phyloP scores from a whole-genome alignment of 345 rosid species.

The Gossypium mustelinum region DNA sequence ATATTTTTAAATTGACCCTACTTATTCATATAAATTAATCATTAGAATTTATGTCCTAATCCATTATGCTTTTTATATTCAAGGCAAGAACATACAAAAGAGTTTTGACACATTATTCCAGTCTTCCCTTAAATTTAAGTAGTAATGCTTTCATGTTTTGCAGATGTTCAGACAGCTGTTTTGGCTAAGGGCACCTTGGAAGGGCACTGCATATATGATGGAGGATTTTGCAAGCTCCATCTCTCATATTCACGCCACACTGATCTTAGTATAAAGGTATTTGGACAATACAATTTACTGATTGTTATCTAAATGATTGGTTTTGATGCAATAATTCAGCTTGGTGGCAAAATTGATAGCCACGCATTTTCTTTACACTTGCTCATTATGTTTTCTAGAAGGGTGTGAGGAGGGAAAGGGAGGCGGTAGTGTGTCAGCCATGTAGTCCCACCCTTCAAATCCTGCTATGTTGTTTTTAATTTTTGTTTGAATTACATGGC shows the following conservation, averaged over 20 bases:
- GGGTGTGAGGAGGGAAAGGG: too few relatives aligned
- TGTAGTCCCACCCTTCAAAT: neutral
- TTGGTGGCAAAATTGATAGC: neutral
- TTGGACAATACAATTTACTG: neutral
- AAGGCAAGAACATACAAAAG: neutral
- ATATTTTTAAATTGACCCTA: neutral
- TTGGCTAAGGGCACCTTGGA: constrained; percentile 94
- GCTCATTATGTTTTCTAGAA: too few relatives aligned
- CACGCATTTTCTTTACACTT: neutral
- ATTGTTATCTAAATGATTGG: neutral
- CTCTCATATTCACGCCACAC: constrained; percentile 90
- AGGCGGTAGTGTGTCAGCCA: neutral
- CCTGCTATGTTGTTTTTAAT: neutral
- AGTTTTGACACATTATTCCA: neutral
- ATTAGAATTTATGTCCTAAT: neutral
- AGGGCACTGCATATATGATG: constrained; percentile 97
- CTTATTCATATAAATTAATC: neutral
- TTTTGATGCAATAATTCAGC: neutral
- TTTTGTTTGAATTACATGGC: neutral
- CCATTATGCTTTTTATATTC: neutral
- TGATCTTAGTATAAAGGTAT: constrained; percentile 93
- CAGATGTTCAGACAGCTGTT: constrained; percentile 93
- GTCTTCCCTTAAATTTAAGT: constrained; percentile 4
- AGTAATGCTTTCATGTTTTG: constrained; percentile 18
- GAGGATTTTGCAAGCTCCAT: constrained; percentile 98